Evolutionary conservation across 331 rosid genomes (phyloP), one percentile per base, ranked within the genome.

Genomic region (Dryas integrifolia): DNA sequence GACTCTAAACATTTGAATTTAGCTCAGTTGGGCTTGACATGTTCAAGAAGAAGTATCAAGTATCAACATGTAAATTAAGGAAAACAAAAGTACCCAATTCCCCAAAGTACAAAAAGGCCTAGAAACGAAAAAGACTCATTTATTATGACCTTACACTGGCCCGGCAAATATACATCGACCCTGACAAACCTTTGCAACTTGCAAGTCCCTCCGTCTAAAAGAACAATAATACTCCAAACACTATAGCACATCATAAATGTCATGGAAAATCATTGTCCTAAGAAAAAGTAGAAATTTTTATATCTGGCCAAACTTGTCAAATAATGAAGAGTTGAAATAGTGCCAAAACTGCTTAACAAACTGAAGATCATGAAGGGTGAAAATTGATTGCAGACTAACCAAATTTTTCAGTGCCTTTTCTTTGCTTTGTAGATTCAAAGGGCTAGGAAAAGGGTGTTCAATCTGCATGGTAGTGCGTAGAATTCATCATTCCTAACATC

Each of bases 391-490:
- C 13, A 55, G 21, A 26, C 9, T 24, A n/a, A 57, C 55, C 65
- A 58, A 55, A 51, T n/a, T 5, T 50, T 15, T n/a, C 21, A 21
- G 14, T 56, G 65, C 75, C 6, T 50, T 44, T 44, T 9, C 41
- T 18, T 70, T 6, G 18, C 7, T 58, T 26, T 13, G 21, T 15
- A 10, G 39, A 5, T 47, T 86, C 70, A 85, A 47, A 83, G 45
- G 2, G 97, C 67, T 10, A 91, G 96, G 58, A 89, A 91, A 53
- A 81, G 72, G 73, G 83, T 77, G 53, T 73, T 79, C 65, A 83
- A 65, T 12, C 76, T 70, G 67, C 74, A 83, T n/a, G 86, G 90
- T 18, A 83, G 57, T 21, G 72, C 78, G 48, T 83, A 83, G 82
- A 83, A 83, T 49, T 86, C 88, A 63, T 86, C 83, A 41, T 78